These are phyloP conservation scores for Tetracentron sinense DNA, from an alignment of 164 flowering plant species.

Conservation along the genomic window DNA sequence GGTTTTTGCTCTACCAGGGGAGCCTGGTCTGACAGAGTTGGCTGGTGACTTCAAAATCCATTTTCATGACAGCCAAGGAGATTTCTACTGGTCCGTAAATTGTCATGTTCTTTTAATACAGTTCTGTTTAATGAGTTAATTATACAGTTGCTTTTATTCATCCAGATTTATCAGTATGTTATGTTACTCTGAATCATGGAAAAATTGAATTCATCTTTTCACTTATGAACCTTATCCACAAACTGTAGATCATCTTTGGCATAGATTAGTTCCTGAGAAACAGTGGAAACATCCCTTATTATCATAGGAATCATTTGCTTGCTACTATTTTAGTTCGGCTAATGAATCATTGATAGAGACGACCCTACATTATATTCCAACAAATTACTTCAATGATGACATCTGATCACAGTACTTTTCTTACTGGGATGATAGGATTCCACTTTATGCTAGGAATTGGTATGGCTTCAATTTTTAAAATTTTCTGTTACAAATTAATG, in stretches of 20 bases:
- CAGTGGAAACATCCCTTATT: neutral
- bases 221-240: neutral
- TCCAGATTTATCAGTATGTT: no score
- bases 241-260: neutral
- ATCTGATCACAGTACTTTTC: no score
- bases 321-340: neutral
- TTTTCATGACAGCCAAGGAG: conserved; percentile 97
- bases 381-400: no score
- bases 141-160: no score
- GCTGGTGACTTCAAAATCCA: conserved; percentile 90
- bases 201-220: neutral
- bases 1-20: conserved; percentile 98
- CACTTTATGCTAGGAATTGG: no score
- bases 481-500: no score
- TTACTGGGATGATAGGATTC: no score
- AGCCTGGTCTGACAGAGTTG: conserved; percentile 88
- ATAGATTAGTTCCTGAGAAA: neutral
- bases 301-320: neutral
- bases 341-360: neutral
- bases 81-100: conserved; percentile 75
- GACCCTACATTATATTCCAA: no score
- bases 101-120: no score
- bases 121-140: no score
- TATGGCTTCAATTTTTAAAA: no score
- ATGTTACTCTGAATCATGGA: no score